A percentile compares a stretch with the other conserved stretches of the same genome.
These are phyloP conservation scores for Funneliformis caledonium DNA, from an alignment of 371 early-diverging fungal genomes.

Conservation along the genomic window DNA sequence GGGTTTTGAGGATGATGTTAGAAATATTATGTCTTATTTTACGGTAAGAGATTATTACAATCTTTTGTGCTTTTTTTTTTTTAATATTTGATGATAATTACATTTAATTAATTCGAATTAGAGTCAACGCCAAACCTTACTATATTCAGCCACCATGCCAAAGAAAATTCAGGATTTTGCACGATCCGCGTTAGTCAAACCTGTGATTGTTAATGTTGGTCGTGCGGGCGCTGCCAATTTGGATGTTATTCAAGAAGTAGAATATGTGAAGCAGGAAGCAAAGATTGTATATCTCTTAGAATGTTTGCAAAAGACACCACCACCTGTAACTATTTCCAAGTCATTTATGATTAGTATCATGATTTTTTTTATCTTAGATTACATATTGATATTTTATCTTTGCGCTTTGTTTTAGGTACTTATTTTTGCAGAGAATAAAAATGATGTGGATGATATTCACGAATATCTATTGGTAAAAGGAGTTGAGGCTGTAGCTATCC, in stretches of 20 bases:
- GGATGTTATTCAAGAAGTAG: slow-evolving; percentile 98
- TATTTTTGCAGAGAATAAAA: slow-evolving; percentile 98
- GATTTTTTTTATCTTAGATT: neutral
- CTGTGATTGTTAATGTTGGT: slow-evolving; percentile 97
- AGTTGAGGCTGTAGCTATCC: slow-evolving; percentile 92
- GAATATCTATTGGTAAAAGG: slow-evolving; percentile 93
- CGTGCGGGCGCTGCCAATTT: slow-evolving; percentile 96
- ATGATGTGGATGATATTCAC: slow-evolving; percentile 99
- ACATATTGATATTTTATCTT: neutral
- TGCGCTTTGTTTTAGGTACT: slow-evolving; percentile 61
- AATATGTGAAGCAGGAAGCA: slow-evolving; percentile 94
- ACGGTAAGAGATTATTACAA: slow-evolving; percentile 54
- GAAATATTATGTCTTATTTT: slow-evolving; percentile 91
- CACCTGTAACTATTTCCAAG: slow-evolving; percentile 67
- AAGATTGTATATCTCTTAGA: slow-evolving; percentile 92
- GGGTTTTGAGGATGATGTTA: slow-evolving; percentile 96
- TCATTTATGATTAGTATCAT: neutral
- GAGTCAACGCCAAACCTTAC: slow-evolving; percentile 86
- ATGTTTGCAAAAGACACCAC: slow-evolving; percentile 92
- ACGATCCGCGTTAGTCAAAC: slow-evolving; percentile 82
- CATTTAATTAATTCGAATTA: neutral
- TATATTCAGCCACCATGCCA: slow-evolving; percentile 98
- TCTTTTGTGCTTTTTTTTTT: neutral
- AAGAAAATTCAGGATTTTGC: slow-evolving; percentile 97
- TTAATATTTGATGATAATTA: neutral